A percentile compares a stretch with the other conserved stretches of the same genome.
These are phyloP conservation scores for Sporothrix pseudoabietina DNA, from an alignment of 2,329 filamentous ascomycete species.

Conservation along the genomic window DNA sequence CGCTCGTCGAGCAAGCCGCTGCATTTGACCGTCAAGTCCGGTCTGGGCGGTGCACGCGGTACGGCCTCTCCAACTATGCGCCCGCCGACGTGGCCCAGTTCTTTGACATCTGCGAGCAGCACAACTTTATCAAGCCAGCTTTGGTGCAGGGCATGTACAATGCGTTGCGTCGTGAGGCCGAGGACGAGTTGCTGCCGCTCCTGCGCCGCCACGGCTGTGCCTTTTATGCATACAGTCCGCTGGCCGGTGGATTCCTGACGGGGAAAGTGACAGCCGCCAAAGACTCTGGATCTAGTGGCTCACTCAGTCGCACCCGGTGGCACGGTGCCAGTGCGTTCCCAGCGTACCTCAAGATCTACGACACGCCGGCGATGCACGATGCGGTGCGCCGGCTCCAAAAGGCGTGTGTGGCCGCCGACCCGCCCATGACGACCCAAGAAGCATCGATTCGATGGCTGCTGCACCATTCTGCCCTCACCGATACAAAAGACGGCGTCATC, in stretches of 20 bases:
- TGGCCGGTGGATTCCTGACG: slow-evolving; percentile 35
- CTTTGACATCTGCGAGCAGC: slow-evolving; percentile 39
- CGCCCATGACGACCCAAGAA: slow-evolving; percentile 25
- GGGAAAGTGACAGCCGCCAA: slow-evolving; percentile 32
- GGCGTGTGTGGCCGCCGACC: slow-evolving; percentile 21
- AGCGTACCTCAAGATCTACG: slow-evolving; percentile 5
- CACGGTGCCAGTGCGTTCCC: slow-evolving; percentile 26
- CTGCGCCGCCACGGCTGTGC: slow-evolving; percentile 43
- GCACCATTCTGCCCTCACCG: slow-evolving; percentile 30
- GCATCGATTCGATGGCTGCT: slow-evolving; percentile 33
- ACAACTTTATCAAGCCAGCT: slow-evolving; percentile 40
- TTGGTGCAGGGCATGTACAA: slow-evolving; percentile 46
- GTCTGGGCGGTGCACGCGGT: slow-evolving; percentile 37
- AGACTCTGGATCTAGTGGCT: background rate
- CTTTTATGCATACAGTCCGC: slow-evolving; percentile 31
- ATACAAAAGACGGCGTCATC: slow-evolving; percentile 32
- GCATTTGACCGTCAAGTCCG: slow-evolving; percentile 41
- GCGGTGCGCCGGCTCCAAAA: slow-evolving; percentile 26
- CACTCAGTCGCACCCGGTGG: slow-evolving; percentile 32
- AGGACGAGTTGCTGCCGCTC: slow-evolving; percentile 32
- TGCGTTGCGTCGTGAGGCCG: slow-evolving; percentile 36
- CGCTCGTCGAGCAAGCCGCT: slow-evolving; percentile 39
- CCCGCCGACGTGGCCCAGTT: slow-evolving; percentile 38
- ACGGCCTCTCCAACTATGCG: slow-evolving; percentile 43
- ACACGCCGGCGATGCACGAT: slow-evolving; percentile 26